Conservation (phyloP, 2,329 filamentous ascomycete genomes). For the Apiospora aurea region DNA sequence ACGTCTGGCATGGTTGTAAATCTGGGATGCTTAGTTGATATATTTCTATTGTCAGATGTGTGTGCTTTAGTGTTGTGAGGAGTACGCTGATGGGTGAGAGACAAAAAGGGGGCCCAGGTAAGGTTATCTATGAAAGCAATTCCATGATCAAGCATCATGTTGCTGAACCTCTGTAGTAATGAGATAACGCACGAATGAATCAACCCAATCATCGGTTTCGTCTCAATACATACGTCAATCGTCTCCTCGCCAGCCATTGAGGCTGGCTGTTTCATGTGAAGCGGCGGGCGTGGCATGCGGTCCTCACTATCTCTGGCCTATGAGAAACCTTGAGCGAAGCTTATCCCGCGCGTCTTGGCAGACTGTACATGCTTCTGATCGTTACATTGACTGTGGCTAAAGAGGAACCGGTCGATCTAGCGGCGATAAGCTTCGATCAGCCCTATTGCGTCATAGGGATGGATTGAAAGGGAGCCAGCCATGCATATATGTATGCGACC, state of each 20-base stretch:
- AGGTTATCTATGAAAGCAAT: neutral
- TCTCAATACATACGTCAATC: neutral
- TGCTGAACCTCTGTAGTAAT: neutral
- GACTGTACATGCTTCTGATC: neutral
- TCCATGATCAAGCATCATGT: neutral
- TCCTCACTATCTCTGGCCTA: constrained; percentile 3
- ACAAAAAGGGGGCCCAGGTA: neutral
- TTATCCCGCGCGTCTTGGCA: neutral
- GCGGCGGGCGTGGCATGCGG: neutral
- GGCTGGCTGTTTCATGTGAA: neutral
- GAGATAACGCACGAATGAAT: neutral
- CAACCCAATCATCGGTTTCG: neutral
- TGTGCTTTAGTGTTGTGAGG: neutral
- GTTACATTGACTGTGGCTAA: neutral
- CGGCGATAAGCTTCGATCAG: constrained; percentile 13
- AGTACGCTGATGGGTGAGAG: neutral
- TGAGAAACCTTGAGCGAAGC: neutral
- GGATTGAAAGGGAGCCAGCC: neutral
- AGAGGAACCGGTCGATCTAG: neutral
- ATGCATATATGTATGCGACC: neutral
- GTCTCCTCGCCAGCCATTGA: neutral
- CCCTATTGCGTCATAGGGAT: constrained; percentile 17
- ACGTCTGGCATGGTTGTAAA: neutral
- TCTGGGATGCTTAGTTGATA: neutral
- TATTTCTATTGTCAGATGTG: neutral